Evolutionary conservation across 345 rosid genomes (phyloP).

Genomic region (Iberis pinnata): DNA sequence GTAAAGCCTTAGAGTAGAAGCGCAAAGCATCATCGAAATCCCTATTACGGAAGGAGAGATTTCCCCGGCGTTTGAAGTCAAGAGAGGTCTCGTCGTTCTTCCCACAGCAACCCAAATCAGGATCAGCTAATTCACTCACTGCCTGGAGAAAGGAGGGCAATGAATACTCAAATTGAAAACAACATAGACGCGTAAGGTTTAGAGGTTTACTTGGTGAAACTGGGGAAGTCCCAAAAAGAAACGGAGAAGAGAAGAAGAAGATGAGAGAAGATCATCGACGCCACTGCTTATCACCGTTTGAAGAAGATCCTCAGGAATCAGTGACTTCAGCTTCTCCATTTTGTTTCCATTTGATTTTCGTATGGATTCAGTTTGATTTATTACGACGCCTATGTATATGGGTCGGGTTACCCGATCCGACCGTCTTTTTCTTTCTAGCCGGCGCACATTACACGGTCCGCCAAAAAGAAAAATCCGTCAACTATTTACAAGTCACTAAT

Average conservation of each 20-base stretch:
- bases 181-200: too few species aligned
- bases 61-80: slow-evolving; percentile 57
- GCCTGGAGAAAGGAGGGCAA: slow-evolving; percentile 22
- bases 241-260: slow-evolving; percentile 46
- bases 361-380: too few species aligned
- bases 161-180: background rate
- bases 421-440: too few species aligned
- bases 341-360: too few species aligned
- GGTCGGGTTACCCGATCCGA: too few species aligned
- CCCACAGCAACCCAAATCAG: slow-evolving; percentile 40
- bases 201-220: slow-evolving; percentile 42
- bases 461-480: too few species aligned
- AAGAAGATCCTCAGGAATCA: slow-evolving; percentile 45
- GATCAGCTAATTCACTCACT: slow-evolving; percentile 48
- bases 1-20: slow-evolving; percentile 72
- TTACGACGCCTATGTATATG: too few species aligned
- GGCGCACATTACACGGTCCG: too few species aligned
- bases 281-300: slow-evolving; percentile 37
- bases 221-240: slow-evolving; percentile 43
- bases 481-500: too few species aligned
- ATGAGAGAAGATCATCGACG: slow-evolving; percentile 38
- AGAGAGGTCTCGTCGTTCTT: slow-evolving; percentile 54
- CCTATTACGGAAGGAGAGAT: slow-evolving; percentile 40
- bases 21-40: slow-evolving; percentile 42
- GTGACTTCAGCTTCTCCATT: slow-evolving; percentile 39